phyloP scores from a whole-genome alignment of 1,284 basidiomycete species.

The Abortiporus biennis region DNA sequence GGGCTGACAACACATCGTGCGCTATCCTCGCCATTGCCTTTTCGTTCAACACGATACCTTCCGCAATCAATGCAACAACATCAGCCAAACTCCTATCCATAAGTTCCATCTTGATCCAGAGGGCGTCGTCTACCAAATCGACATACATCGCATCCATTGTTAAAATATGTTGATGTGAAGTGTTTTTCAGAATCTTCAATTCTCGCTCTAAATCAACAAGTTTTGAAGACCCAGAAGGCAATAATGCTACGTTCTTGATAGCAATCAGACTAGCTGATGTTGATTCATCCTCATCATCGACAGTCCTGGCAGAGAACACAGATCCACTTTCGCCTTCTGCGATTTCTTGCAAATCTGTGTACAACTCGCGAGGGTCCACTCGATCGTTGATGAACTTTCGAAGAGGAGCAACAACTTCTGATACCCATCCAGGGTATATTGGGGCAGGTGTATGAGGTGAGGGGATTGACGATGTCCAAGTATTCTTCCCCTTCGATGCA shows the following conservation, averaged over 20 bases:
- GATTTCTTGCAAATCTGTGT: constrained; percentile 62
- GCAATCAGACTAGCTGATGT: constrained; percentile 26
- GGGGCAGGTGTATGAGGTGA: constrained; percentile 21
- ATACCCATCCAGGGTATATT: constrained; percentile 30
- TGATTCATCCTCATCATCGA: no score
- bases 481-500: no score
- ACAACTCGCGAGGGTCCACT: constrained; percentile 54
- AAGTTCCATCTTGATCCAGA: constrained; percentile 82
- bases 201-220: constrained; percentile 56
- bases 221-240: constrained; percentile 53
- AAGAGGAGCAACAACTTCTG: constrained; percentile 53
- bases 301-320: constrained; percentile 51
- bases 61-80: constrained; percentile 53
- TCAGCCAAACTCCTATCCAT: constrained; percentile 82
- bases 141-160: constrained; percentile 65
- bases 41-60: constrained; percentile 59
- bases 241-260: constrained; percentile 63
- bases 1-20: constrained; percentile 62
- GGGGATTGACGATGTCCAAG: no score
- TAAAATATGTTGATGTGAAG: constrained; percentile 50
- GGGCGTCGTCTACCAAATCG: constrained; percentile 53
- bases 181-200: constrained; percentile 43
- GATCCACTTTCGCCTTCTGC: constrained; percentile 76
- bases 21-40: constrained; percentile 63
- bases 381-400: constrained; percentile 57